Base-by-base conservation (phyloP, 805 yeast genomes). In the Diddensiella transvaalensis region DNA sequence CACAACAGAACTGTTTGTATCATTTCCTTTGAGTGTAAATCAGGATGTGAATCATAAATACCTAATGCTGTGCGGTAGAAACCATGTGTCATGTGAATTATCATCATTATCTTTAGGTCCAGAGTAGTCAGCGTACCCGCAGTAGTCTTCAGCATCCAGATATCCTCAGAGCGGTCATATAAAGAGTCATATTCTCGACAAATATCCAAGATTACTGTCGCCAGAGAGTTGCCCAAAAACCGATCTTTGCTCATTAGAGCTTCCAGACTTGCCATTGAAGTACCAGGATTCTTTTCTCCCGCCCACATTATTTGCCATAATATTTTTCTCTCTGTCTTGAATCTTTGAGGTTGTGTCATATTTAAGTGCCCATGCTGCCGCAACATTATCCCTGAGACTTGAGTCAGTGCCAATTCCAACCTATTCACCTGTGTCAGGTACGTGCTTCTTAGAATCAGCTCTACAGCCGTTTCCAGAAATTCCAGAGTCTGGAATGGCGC, bases 1-100 rank as follows among this genome's bases (percentile, higher is more conserved):
- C 80, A 70, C 10, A 66, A 56, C 39, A 82, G 65, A 19, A 82
- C 53, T 11, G 75, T 67, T 46, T 74, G 79, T 40, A 73, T 73
- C 51, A 77, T 84, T 15, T 62, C 62, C 40, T 73, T 76, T 46
- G 66, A 61, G 35, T 77, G 82, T 4, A 79, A 65, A 1, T 60
- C 47, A 0, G 75, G 71, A 52, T 69, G 49, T 10, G 58, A 43
- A 4, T 69, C 58, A 58, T 78, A 75, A 2, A 71, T 47, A 1
- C 60, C 38, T n/a, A 66, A 41, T 0, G 72, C 71, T n/a, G 48
- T 35, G 0, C 49, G 21, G 6, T 54, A 50, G 2, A 47, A 32
- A 41, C 54, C 62, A 60, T 11, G 56, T 42, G 59, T 55, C 2
- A 53, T 37, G 5, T 51, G 48, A 2, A 42, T 48, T 17, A 50